Conservation (phyloP, 441 rosid genomes). For the Jatropha podagrica region DNA sequence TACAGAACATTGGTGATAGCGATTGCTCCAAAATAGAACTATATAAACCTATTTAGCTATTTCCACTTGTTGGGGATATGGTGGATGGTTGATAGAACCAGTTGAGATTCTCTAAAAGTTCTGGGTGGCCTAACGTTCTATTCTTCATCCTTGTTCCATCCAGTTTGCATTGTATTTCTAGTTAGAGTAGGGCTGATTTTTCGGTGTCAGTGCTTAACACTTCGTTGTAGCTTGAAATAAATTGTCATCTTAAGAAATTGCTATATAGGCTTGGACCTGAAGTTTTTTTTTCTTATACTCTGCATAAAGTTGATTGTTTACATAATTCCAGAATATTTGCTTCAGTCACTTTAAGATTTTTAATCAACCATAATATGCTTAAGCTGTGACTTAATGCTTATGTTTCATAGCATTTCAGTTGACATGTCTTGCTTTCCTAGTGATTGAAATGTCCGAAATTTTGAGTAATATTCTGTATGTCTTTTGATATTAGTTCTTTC, state of each 20-base stretch:
- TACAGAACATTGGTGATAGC: neutral
- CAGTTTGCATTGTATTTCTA: constrained; percentile 4
- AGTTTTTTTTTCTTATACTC: neutral
- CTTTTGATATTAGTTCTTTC: neutral
- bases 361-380: neutral
- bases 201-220: neutral
- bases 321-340: neutral
- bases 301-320: neutral
- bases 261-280: neutral
- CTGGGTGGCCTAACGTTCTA: neutral
- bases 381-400: neutral
- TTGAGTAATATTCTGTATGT: neutral
- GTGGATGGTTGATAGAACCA: neutral
- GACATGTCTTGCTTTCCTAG: constrained; percentile 7
- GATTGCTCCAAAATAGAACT: neutral
- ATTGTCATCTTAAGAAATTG: neutral
- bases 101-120: neutral
- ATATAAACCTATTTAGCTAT: neutral
- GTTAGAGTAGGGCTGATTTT: neutral
- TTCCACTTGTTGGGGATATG: neutral
- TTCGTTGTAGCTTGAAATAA: constrained; percentile 13
- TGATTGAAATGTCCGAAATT: constrained; percentile 12
- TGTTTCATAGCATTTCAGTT: neutral
- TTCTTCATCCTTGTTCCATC: neutral
- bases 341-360: neutral